A percentile compares a stretch with the other conserved stretches of the same genome.
phyloP scores from a whole-genome alignment of 1,284 basidiomycete species.

The Trametes versicolor region DNA sequence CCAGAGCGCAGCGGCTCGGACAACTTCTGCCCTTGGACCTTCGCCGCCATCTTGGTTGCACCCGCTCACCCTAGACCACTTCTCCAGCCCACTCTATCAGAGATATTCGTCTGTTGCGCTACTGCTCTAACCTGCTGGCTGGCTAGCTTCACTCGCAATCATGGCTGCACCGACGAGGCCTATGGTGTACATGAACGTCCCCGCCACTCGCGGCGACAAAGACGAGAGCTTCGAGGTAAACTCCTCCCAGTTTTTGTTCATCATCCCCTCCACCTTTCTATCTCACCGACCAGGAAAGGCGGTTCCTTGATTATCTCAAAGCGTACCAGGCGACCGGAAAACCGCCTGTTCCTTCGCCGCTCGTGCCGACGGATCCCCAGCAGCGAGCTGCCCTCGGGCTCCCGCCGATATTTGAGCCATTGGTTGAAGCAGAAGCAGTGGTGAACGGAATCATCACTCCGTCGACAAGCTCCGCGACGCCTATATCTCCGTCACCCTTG shows the following conservation, averaged over 20 bases:
- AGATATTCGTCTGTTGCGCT: no score
- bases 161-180: constrained; percentile 19
- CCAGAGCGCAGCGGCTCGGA: no score
- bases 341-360: constrained; percentile 54
- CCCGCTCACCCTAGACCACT: no score
- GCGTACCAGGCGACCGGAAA: constrained; percentile 54
- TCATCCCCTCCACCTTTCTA: constrained; percentile 16
- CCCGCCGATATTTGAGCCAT: constrained; percentile 57
- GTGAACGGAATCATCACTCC: constrained; percentile 24
- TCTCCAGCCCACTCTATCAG: no score
- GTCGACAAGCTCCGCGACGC: constrained; percentile 21
- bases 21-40: no score
- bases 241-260: constrained; percentile 11
- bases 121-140: background rate
- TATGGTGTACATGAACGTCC: constrained; percentile 39
- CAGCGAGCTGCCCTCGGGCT: constrained; percentile 51
- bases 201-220: constrained; percentile 27
- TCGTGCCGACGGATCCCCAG: constrained; percentile 48
- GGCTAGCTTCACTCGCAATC: background rate
- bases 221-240: constrained; percentile 45
- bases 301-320: constrained; percentile 56
- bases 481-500: constrained; percentile 2
- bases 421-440: constrained; percentile 27
- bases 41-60: no score
- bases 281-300: constrained; percentile 51